A percentile compares a stretch with the other conserved stretches of the same genome.
Conservation (phyloP, 805 yeast genomes). For the Saccharomycopsis malanga region DNA sequence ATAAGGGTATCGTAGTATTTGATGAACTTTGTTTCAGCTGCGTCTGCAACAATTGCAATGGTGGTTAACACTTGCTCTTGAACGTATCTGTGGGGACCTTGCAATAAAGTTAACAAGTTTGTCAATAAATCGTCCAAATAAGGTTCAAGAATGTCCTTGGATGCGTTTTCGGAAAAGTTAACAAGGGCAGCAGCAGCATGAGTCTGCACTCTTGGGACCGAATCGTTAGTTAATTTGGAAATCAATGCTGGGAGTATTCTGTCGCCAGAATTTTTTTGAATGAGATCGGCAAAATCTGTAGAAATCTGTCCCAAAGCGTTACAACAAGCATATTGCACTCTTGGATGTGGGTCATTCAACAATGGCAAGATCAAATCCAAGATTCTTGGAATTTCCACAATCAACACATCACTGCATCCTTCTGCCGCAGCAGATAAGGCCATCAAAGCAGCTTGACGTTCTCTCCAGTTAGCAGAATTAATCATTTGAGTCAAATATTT, state of each 20-base stretch:
- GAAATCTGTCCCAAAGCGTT: slow-evolving; percentile 95
- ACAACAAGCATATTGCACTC: slow-evolving; percentile 97
- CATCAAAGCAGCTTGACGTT: slow-evolving; percentile 95
- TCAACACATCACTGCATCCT: slow-evolving; percentile 88
- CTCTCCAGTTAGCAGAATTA: slow-evolving; percentile 75
- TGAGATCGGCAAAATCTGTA: slow-evolving; percentile 87
- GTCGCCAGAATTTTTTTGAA: slow-evolving; percentile 75
- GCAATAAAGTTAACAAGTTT: slow-evolving; percentile 67
- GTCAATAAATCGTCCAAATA: slow-evolving; percentile 75
- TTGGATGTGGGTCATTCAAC: slow-evolving; percentile 78
- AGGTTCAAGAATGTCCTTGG: slow-evolving; percentile 85
- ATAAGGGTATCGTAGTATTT: slow-evolving; percentile 92
- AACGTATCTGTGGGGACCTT: slow-evolving; percentile 83
- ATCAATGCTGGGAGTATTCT: slow-evolving; percentile 83
- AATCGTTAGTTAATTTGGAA: slow-evolving; percentile 61
- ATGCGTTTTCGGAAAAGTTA: slow-evolving; percentile 87
- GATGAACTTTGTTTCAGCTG: slow-evolving; percentile 79
- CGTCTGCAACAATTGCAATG: slow-evolving; percentile 94
- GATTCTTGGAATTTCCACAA: slow-evolving; percentile 71
- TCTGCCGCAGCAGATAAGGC: slow-evolving; percentile 95
- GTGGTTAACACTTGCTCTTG: slow-evolving; percentile 97
- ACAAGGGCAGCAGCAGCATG: slow-evolving; percentile 99
- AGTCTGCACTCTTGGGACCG: slow-evolving; percentile 90
- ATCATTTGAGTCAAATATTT: slow-evolving; percentile 82
- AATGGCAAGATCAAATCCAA: slow-evolving; percentile 80